A percentile compares a stretch with the other conserved stretches of the same genome.
phyloP scores from a whole-genome alignment of 495 filamentous ascomycete species.

The Neurospora sp. region DNA sequence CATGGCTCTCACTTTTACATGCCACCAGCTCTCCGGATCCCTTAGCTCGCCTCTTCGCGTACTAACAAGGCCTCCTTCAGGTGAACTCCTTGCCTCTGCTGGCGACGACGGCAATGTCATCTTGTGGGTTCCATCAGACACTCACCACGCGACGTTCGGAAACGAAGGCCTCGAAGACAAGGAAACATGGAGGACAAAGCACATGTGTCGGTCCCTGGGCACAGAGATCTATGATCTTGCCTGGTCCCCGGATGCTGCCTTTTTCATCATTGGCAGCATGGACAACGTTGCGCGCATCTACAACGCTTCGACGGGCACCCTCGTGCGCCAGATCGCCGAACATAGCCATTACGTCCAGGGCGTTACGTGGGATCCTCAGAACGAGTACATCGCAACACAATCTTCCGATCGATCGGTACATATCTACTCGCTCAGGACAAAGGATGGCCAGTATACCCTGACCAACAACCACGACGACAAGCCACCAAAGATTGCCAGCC shows the following conservation, averaged over 20 bases:
- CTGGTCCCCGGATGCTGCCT: conserved; percentile 93
- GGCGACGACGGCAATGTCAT: conserved; percentile 96
- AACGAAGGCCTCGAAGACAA: conserved; percentile 85
- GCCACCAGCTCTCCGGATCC: background rate
- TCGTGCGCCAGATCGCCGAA: conserved; percentile 93
- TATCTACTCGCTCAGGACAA: conserved; percentile 90
- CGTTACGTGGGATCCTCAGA: conserved; percentile 95
- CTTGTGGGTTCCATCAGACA: conserved; percentile 85
- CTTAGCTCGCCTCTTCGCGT: background rate
- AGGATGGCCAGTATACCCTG: conserved; percentile 90
- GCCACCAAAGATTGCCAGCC: conserved; percentile 38
- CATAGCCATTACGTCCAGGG: conserved; percentile 99
- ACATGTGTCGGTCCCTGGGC: conserved; percentile 89
- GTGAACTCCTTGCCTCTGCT: conserved; percentile 86
- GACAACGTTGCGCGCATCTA: conserved; percentile 97
- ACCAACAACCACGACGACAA: conserved; percentile 32
- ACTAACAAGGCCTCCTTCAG: conserved; percentile 37
- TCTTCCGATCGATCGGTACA: conserved; percentile 97
- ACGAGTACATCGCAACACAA: conserved; percentile 96
- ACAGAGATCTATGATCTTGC: conserved; percentile 96
- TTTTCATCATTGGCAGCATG: conserved; percentile 98
- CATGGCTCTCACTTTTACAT: background rate
- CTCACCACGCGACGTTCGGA: conserved; percentile 52
- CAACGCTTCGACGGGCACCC: conserved; percentile 82
- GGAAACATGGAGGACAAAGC: conserved; percentile 91